Base-by-base conservation (phyloP, 2,329 filamentous ascomycete genomes). In the Daldinia eschscholtzii region DNA sequence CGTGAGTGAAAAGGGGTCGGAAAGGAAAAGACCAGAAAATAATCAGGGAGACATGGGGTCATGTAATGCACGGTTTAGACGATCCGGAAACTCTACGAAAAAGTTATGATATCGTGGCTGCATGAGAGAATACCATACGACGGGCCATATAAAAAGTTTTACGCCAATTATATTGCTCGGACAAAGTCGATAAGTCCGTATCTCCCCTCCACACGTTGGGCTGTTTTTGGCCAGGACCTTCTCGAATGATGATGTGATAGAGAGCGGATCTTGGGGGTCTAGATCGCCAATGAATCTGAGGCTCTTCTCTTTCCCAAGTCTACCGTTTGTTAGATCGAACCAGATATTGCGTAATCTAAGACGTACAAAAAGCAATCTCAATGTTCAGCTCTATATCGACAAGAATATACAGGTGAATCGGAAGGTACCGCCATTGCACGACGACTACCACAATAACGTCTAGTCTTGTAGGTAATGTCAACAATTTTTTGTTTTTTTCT, bases 111-210 rank as follows among this genome's bases (percentile, higher is more conserved):
- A 28, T 52, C 46, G 15, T 52, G 7, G 46, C 46, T 52, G 46
- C 46, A 52, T 52, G 46, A 6, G 46, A 52, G 26, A 12, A 67
- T 42, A 30, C 35, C 35, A 30, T 55, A 66, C 20, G 23, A 52
- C 57, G 68, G 50, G 39, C 53, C 48, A 59, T 61, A 60, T 55
- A 12, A 13, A 18, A 50, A 18, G 37, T 26, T 57, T 55, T 42
- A 10, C 10, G 13, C 68, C 68, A 70, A 70, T 70, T 18, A 39
- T 18, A 46, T 65, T 35, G 37, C 61, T 15, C 13, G 13, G 58
- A 58, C 15, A 52, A 18, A 26, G 33, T 10, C 2, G n/a, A 13
- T 30, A 52, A 52, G 46, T 33, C 28, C 46, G 46, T 18, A 52
- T 52, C 18, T 28, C 15, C 26, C 28, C 46, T 35, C 33, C 7